Evolutionary conservation across 257 asterid species (phyloP).

Genomic region (Plantago major): DNA sequence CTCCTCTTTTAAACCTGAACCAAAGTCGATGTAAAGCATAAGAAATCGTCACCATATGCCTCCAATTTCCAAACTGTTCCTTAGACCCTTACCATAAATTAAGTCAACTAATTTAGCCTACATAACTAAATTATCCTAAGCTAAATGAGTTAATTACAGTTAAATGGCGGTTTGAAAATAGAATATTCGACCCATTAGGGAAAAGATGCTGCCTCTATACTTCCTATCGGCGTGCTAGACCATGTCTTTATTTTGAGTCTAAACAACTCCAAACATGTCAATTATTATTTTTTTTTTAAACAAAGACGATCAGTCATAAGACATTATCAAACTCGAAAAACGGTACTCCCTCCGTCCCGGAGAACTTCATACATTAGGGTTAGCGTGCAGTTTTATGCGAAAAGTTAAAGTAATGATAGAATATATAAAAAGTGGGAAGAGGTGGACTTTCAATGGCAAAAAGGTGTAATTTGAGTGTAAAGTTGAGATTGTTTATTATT

Average conservation of each 20-base stretch:
- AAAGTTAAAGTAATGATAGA: too few species aligned
- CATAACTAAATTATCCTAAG: background rate
- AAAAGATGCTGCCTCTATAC: slow-evolving; percentile 29
- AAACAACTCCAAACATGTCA: background rate
- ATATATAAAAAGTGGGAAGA: too few species aligned
- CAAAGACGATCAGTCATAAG: too few species aligned
- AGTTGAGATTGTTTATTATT: too few species aligned
- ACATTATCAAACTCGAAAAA: too few species aligned
- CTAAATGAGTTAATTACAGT: background rate
- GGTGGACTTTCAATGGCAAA: too few species aligned
- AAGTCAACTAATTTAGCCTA: background rate
- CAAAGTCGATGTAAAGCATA: background rate
- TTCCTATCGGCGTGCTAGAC: background rate
- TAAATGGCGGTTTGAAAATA: slow-evolving; percentile 30
- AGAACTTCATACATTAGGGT: too few species aligned
- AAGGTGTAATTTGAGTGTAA: too few species aligned
- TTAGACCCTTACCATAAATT: background rate
- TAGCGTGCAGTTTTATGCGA: too few species aligned
- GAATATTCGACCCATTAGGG: slow-evolving; percentile 6
- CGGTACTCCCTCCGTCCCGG: too few species aligned
- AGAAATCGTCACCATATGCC: background rate
- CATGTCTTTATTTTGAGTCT: background rate
- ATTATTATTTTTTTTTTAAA: too few species aligned
- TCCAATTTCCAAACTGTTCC: background rate
- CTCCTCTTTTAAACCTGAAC: background rate